Percentiles rank a stretch among this genome's conserved stretches.
These are phyloP conservation scores for Pseudogymnoascus sp. DNA, from an alignment of 2,329 filamentous ascomycete species.

Conservation along the genomic window DNA sequence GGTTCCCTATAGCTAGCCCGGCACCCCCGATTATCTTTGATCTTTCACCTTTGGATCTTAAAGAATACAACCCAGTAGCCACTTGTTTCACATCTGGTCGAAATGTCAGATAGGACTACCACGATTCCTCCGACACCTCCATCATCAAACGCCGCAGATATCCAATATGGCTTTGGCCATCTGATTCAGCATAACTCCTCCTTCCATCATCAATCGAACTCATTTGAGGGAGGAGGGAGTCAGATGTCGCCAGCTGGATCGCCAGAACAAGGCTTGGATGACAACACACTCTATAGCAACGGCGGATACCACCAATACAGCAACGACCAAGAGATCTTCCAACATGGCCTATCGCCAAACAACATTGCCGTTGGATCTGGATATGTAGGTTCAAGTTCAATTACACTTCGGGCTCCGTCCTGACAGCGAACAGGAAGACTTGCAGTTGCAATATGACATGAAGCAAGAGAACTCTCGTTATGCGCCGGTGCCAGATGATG, in stretches of 20 bases:
- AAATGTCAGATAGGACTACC: background rate
- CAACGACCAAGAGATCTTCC: background rate
- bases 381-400: background rate
- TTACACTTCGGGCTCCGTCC: background rate
- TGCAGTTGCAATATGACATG: background rate
- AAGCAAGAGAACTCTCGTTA: background rate
- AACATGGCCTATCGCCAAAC: background rate
- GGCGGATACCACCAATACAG: background rate
- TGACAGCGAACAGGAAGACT: background rate
- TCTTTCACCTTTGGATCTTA: background rate
- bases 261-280: background rate
- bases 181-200: background rate
- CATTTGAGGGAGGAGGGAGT: background rate
- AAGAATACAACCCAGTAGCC: slow-evolving; percentile 1
- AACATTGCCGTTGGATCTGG: background rate
- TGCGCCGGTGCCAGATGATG: background rate
- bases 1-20: background rate
- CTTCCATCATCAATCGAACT: background rate
- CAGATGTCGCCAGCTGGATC: background rate
- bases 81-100: background rate
- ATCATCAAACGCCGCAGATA: background rate
- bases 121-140: background rate
- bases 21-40: slow-evolving; percentile 7
- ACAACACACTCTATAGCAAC: background rate
- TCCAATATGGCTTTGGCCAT: background rate